Percentiles rank a stretch among this genome's conserved stretches.
Conservation (phyloP, 2,329 filamentous ascomycete species). For the Nannizziopsis barbatae region DNA sequence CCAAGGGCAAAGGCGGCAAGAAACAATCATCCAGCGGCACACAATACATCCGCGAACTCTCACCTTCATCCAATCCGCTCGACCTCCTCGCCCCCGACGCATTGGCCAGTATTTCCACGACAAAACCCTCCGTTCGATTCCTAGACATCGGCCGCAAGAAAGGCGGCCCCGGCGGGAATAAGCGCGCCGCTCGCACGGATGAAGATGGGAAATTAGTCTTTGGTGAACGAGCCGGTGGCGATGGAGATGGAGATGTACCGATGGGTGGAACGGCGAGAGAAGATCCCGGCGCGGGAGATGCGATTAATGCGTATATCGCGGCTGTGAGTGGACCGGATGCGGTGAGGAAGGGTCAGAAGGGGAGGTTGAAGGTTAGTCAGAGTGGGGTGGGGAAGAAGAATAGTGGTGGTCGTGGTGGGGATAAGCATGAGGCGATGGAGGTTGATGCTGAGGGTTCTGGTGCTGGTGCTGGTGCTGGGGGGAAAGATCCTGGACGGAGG, state of each 20-base stretch:
- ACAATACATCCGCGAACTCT: conserved; percentile 71
- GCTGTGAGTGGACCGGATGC: conserved; percentile 51
- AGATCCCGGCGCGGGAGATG: conserved; percentile 17
- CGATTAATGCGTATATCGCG: conserved; percentile 50
- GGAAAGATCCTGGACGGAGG: conserved; percentile 16
- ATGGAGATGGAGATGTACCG: conserved; percentile 27
- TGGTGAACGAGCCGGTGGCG: conserved; percentile 18
- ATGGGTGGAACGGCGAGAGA: conserved; percentile 37
- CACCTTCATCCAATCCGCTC: conserved; percentile 77
- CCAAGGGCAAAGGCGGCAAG: not conserved
- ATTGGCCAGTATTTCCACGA: conserved; percentile 85
- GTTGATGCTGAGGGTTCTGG: conserved; percentile 41
- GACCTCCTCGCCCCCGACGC: conserved; percentile 84
- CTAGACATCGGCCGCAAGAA: conserved; percentile 17
- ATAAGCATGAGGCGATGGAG: conserved; percentile 28
- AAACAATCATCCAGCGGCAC: conserved; percentile 16
- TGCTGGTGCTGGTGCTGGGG: conserved; percentile 14
- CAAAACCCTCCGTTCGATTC: conserved; percentile 54
- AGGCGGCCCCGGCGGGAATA: conserved; percentile 20
- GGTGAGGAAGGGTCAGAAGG: conserved; percentile 47
- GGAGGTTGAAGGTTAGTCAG: conserved; percentile 50
- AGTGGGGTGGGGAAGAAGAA: conserved; percentile 27
- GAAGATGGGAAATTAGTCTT: conserved; percentile 37
- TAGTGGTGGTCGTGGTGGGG: conserved; percentile 28
- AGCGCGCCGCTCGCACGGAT: conserved; percentile 34